These are phyloP conservation scores for Paecilomyces variotii DNA, from an alignment of 2,329 filamentous ascomycete species.

Conservation along the genomic window DNA sequence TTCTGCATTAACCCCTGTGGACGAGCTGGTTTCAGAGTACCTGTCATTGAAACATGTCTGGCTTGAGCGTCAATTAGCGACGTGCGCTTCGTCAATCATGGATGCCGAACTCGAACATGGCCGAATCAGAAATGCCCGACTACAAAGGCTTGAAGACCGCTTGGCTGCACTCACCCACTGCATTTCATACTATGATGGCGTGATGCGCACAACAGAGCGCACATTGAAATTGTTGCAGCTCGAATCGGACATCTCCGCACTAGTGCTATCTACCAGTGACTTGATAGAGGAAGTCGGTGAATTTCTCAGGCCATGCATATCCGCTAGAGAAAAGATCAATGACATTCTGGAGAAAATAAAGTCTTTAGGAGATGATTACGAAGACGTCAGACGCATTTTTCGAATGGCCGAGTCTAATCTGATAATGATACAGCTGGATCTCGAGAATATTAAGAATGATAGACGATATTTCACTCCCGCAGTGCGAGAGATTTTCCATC, in stretches of 20 bases:
- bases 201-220: not conserved
- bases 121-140: not conserved
- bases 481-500: not conserved
- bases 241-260: not conserved
- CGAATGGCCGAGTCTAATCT: not conserved
- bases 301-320: slow-evolving; percentile 10
- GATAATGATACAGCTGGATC: not conserved
- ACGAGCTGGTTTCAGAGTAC: not conserved
- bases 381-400: not conserved
- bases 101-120: not conserved
- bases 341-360: slow-evolving; percentile 2
- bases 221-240: not conserved
- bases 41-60: not conserved
- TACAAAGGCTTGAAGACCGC: not conserved
- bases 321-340: slow-evolving; percentile 14
- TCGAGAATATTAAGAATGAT: not conserved
- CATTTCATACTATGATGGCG: not conserved
- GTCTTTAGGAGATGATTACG: slow-evolving; percentile 5
- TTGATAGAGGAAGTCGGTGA: slow-evolving; percentile 5
- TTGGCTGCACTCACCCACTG: not conserved
- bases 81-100: not conserved
- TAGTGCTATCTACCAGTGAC: not conserved
- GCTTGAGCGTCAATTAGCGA: not conserved
- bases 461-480: not conserved
- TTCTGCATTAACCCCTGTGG: not conserved